phyloP scores from a whole-genome alignment of 306 rosid species.

The Vigna radiata region DNA sequence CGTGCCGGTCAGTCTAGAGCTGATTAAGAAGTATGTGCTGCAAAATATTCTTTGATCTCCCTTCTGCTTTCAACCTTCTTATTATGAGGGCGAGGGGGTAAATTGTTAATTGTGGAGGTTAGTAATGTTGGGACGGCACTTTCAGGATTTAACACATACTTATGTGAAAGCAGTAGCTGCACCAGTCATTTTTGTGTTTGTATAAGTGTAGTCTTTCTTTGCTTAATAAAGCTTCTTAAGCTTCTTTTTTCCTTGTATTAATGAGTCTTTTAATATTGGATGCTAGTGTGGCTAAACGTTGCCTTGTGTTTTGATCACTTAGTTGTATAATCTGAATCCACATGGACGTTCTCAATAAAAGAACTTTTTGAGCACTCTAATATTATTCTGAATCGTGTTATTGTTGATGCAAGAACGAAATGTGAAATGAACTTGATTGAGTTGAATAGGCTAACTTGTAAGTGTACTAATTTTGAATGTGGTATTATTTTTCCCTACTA shows the following conservation, averaged over 20 bases:
- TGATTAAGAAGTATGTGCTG: constrained; percentile 55
- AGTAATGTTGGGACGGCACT: constrained; percentile 48
- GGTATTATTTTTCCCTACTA: not conserved
- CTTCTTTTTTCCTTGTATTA: constrained; percentile 43
- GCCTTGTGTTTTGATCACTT: constrained; percentile 6
- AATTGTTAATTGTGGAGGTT: constrained; percentile 49
- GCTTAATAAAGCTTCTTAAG: constrained; percentile 62
- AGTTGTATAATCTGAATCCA: not conserved
- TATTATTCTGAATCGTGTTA: too few relatives aligned
- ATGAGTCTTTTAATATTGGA: constrained; percentile 9
- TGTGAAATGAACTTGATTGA: not conserved
- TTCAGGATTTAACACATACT: constrained; percentile 47
- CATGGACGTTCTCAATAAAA: constrained; percentile 4
- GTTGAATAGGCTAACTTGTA: not conserved
- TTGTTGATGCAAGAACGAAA: not conserved
- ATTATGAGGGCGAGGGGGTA: constrained; percentile 39
- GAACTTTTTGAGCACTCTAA: not conserved
- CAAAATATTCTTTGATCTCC: constrained; percentile 61
- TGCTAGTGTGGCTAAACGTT: not conserved
- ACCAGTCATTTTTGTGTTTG: constrained; percentile 51
- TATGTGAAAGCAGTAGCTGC: constrained; percentile 49
- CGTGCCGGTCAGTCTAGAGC: constrained; percentile 95
- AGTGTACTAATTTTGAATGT: not conserved
- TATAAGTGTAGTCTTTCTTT: constrained; percentile 58
- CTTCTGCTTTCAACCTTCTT: constrained; percentile 45